Evolutionary conservation across 345 rosid genomes (phyloP).

Genomic region (Eutrema yunnanense): DNA sequence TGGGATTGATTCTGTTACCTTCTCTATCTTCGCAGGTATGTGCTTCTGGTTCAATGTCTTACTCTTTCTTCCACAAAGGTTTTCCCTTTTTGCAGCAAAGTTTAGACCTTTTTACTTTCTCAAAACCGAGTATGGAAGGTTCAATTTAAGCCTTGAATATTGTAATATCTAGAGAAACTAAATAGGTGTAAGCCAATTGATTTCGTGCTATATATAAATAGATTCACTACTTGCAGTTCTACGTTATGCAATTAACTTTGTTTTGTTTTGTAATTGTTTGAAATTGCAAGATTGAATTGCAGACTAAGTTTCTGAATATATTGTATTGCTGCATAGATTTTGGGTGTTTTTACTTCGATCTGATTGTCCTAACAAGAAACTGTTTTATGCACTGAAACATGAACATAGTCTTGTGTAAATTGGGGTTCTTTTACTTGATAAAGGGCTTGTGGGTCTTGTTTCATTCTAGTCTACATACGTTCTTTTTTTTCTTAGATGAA

Average conservation of each 20-base stretch:
- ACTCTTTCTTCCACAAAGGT: background rate
- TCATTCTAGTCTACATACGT: too few relatives aligned
- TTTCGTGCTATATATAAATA: background rate
- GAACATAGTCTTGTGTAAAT: background rate
- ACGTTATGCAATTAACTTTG: background rate
- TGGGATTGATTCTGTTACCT: background rate
- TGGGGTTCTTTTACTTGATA: too few relatives aligned
- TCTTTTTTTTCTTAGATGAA: background rate
- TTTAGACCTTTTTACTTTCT: background rate
- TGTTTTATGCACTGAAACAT: background rate
- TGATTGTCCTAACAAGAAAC: too few relatives aligned
- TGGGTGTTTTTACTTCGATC: too few relatives aligned
- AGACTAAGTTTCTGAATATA: background rate
- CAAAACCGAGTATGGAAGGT: background rate
- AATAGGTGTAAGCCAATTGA: background rate
- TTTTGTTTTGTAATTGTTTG: background rate
- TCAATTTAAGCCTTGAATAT: background rate
- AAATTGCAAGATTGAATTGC: background rate
- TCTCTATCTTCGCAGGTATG: background rate
- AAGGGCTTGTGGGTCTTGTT: too few relatives aligned
- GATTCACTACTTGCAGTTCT: background rate
- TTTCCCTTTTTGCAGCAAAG: background rate
- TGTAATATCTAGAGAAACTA: background rate
- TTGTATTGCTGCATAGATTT: background rate
- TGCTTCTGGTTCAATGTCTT: background rate